Evolutionary conservation across 1,139 yeast species (phyloP).

Genomic region (Debaryomyces coudertii): DNA sequence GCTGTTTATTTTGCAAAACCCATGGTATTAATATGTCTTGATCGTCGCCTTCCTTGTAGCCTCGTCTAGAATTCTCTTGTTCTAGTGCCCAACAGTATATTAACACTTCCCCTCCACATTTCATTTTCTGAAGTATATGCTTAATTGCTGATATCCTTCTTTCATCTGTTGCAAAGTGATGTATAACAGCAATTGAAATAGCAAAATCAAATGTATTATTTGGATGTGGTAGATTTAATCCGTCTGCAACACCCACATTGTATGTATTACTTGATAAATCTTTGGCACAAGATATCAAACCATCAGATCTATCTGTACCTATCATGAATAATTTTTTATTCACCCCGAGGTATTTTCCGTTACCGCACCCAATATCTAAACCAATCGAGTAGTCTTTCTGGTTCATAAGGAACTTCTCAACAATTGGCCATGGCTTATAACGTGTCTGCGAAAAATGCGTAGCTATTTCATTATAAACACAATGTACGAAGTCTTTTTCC

Average conservation of each 20-base stretch:
- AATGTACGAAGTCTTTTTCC: constrained; percentile 82
- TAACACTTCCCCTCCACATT: constrained; percentile 65
- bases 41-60: constrained; percentile 86
- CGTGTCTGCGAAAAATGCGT: constrained; percentile 90
- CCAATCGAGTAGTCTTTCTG: constrained; percentile 46
- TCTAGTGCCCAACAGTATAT: constrained; percentile 97
- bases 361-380: constrained; percentile 91
- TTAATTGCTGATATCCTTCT: constrained; percentile 75
- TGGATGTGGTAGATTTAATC: constrained; percentile 69
- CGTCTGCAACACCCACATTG: constrained; percentile 70
- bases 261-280: constrained; percentile 40
- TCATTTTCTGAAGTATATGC: constrained; percentile 65
- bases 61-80: constrained; percentile 82
- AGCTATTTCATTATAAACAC: constrained; percentile 90
- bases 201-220: constrained; percentile 76
- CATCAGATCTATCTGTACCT: constrained; percentile 85
- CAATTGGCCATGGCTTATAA: constrained; percentile 98
- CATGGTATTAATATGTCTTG: constrained; percentile 96
- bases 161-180: constrained; percentile 85
- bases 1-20: constrained; percentile 63
- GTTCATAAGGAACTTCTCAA: constrained; percentile 61
- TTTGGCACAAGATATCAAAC: constrained; percentile 72
- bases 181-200: constrained; percentile 92
- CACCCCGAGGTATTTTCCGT: constrained; percentile 84
- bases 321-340: constrained; percentile 68